phyloP scores from a whole-genome alignment of 805 yeast genomes.

The Suhomyces sp. region DNA sequence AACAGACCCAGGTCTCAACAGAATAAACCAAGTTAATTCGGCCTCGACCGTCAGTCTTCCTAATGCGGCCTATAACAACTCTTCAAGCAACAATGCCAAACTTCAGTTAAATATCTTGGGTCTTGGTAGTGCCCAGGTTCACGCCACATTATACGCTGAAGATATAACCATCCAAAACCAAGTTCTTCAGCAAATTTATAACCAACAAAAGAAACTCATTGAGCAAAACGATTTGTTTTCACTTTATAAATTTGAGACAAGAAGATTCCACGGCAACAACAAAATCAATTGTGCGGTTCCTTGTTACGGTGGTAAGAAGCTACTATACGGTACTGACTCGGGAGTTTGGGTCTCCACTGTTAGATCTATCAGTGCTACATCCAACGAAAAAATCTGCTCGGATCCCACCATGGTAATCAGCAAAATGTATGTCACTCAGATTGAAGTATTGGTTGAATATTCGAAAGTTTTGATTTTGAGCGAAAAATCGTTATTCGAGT shows the following conservation, averaged over 20 bases:
- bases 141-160: constrained; percentile 51
- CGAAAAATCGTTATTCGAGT: constrained; percentile 75
- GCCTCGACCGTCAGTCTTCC: constrained; percentile 24
- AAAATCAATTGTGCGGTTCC: constrained; percentile 90
- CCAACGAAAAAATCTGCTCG: constrained; percentile 52
- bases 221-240: constrained; percentile 78
- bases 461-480: constrained; percentile 75
- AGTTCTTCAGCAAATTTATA: constrained; percentile 71
- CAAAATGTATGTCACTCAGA: constrained; percentile 76
- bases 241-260: constrained; percentile 67
- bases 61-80: constrained; percentile 12
- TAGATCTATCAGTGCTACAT: constrained; percentile 49
- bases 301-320: constrained; percentile 88
- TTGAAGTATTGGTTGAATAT: constrained; percentile 90
- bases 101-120: constrained; percentile 52
- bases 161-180: constrained; percentile 67
- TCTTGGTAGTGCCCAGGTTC: constrained; percentile 54
- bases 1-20: constrained; percentile 32
- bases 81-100: constrained; percentile 30
- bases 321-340: constrained; percentile 85
- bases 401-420: constrained; percentile 75
- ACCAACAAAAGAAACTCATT: constrained; percentile 73
- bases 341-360: constrained; percentile 84
- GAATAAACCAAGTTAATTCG: constrained; percentile 16
- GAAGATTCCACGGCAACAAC: constrained; percentile 70